Evolutionary conservation across 257 asterid species (phyloP), one percentile per base, ranked within the genome.

Genomic region (Craterostigma plantagineum): DNA sequence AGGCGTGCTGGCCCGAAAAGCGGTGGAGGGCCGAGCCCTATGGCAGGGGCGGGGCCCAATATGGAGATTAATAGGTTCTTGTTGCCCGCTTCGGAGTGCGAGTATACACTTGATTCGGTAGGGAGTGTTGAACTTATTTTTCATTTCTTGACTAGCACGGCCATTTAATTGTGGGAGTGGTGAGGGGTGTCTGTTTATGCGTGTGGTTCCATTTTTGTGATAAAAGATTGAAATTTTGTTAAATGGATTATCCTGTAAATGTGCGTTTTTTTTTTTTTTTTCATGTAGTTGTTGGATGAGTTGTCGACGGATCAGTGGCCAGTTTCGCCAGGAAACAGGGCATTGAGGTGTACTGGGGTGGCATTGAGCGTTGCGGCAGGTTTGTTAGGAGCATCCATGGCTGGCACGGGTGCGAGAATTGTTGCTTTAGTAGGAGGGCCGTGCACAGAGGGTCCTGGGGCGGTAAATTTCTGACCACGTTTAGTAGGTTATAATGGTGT

Each of bases 401-500:
- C 90, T 15, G 93, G 92, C 48, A 70, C 91, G 44, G 84, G 91
- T 63, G 93, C 87, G 41, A 65, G 95, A 62, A 83, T 90, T 60
- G 47, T 90, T 43, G 75, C 86, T 46, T 70, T 90, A 56, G 94
- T 90, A 10, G 98, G 98, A 39, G 98, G 98, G 56, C 98, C 98
- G 34, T 83, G 98, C 59, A 90, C 98, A 0, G 95, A 82, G 72
- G 98, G 98, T 43, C 95, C 98, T 33, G 98, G 98, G 59, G 73
- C 75, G 86, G 98, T 90, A 78, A 75, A 63, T 49, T 57, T 60
- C 61, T 51, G 48, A 45, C 52, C 54, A 43, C 63, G 39, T 43
- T 17, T 14, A 13, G 30, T 8, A 4, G 10, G 4, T 3, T 43
- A 14, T 30, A 8, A 40, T 10, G 10, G 13, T 14, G 10, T 14